Base-by-base conservation (phyloP, 2,329 filamentous ascomycete genomes). In the Nemania abortiva region DNA sequence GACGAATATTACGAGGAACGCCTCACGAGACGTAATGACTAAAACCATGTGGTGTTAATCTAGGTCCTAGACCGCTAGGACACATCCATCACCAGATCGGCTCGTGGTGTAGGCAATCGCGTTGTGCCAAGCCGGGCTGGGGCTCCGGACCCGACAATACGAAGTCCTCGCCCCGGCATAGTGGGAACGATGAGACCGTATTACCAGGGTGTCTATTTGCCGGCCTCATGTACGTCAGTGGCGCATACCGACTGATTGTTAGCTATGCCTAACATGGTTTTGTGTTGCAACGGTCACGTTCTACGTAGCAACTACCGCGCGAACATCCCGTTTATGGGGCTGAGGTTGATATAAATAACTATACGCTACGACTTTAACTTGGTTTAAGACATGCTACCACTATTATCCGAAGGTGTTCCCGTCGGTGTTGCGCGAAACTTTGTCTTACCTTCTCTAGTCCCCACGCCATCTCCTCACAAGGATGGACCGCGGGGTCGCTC, bases 121-220 rank as follows among this genome's bases (percentile, higher is more conserved):
- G 3, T 24, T 52, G 31, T 63, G 52, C 58, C 57, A 49, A 66
- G 50, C 57, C 56, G 64, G 37, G 56, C 50, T 27, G 39, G 34
- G 37, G 29, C n/a, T 39, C 57, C 45, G 29, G 31, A 3, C 54
- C 63, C 47, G 49, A 49, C 27, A 52, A 65, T 65, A 65, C 63
- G 55, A 65, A 45, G 31, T 4, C 11, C 22, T 34, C 15, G 13
- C n/a, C 37, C 63, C 31, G 34, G 34, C 7, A 22, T 27, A 18
- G 50, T 29, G 39, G 47, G n/a, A 53, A 22, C 53, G 34, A 58
- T 31, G 42, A 22, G n/a, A 53, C 42, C 45, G 29, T 24, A n/a
- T 39, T 27, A 13, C 45, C 20, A 11, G 47, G 63, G 29, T 34
- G 15, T 29, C 27, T 15, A 27, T 37, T 42, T 31, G 42, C 39